Evolutionary conservation across 2,329 filamentous ascomycete genomes (phyloP).

Genomic region (Epichloe typhina): DNA sequence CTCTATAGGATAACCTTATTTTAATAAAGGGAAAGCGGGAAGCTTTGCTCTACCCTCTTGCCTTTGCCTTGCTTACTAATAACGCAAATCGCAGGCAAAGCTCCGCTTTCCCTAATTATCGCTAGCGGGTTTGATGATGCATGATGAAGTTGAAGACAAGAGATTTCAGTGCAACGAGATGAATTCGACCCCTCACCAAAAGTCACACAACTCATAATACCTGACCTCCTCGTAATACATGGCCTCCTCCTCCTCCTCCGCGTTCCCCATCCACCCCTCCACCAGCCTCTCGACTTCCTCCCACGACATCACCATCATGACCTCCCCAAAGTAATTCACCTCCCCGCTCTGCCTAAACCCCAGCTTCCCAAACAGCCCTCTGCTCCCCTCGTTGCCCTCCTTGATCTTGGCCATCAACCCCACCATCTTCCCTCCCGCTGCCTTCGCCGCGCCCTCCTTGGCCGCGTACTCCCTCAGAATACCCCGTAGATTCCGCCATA

Average conservation of each 20-base stretch:
- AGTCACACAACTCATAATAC: conserved; percentile 11
- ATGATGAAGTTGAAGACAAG: not conserved
- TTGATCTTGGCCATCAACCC: conserved; percentile 45
- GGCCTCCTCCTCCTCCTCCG: not conserved
- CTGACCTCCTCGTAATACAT: conserved; percentile 13
- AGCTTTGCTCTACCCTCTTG: too few species aligned
- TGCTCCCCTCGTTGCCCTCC: conserved; percentile 37
- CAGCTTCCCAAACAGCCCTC: conserved; percentile 36
- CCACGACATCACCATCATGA: conserved; percentile 34
- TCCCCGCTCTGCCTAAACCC: conserved; percentile 40
- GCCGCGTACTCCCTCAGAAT: conserved; percentile 38
- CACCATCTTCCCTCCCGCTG: conserved; percentile 6
- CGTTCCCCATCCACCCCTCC: conserved; percentile 13
- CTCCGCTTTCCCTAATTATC: too few species aligned
- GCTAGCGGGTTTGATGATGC: not conserved
- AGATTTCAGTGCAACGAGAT: too few species aligned
- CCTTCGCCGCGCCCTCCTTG: not conserved
- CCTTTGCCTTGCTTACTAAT: too few species aligned
- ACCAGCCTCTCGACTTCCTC: conserved; percentile 11
- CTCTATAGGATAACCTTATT: too few species aligned
- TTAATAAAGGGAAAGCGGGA: too few species aligned
- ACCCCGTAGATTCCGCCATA: conserved; percentile 35
- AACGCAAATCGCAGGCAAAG: too few species aligned
- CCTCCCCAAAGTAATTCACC: conserved; percentile 47
- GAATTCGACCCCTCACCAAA: too few species aligned